These are phyloP conservation scores for Tylopilus rubrobrunneus DNA, from an alignment of 768 basidiomycete genomes.

Conservation along the genomic window DNA sequence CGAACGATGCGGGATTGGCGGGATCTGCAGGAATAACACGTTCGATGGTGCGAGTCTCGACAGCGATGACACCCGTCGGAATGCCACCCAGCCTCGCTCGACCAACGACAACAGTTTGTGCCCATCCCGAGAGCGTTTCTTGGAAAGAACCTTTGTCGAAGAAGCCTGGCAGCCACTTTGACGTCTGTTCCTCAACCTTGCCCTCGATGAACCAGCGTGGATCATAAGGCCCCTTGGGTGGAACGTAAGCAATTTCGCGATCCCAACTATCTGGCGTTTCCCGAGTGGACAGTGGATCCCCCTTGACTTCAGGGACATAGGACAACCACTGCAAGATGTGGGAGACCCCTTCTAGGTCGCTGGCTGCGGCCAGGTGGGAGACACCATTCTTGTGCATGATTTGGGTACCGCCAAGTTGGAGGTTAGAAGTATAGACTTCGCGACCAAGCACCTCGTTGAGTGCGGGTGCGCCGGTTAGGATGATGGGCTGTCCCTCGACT, in stretches of 20 bases:
- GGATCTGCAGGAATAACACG: constrained; percentile 96
- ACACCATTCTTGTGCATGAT: constrained; percentile 99
- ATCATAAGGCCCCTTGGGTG: constrained; percentile 93
- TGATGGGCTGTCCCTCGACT: constrained; percentile 99
- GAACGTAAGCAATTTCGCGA: constrained; percentile 83
- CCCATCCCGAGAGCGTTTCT: constrained; percentile 98
- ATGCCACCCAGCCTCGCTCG: constrained; percentile 96
- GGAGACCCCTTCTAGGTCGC: constrained; percentile 92
- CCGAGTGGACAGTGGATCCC: constrained; percentile 75
- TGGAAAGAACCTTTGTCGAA: constrained; percentile 98
- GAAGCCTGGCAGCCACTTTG: constrained; percentile 83
- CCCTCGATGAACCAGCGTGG: constrained; percentile 98
- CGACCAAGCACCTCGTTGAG: constrained; percentile 99
- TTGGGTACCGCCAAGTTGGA: constrained; percentile 99
- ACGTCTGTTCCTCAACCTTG: constrained; percentile 77
- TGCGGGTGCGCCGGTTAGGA: constrained; percentile 93
- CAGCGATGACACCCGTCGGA: constrained; percentile 96
- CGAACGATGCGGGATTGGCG: constrained; percentile 93
- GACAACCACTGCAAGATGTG: constrained; percentile 95
- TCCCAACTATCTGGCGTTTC: constrained; percentile 80
- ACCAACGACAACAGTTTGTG: constrained; percentile 96
- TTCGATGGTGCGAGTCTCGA: constrained; percentile 96
- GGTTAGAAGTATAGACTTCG: constrained; percentile 97
- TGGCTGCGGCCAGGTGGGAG: constrained; percentile 91
- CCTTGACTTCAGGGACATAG: constrained; percentile 84